Evolutionary conservation across 768 basidiomycete species (phyloP), one percentile per base, ranked within the genome.

Genomic region (Cyclocybe aegerita): DNA sequence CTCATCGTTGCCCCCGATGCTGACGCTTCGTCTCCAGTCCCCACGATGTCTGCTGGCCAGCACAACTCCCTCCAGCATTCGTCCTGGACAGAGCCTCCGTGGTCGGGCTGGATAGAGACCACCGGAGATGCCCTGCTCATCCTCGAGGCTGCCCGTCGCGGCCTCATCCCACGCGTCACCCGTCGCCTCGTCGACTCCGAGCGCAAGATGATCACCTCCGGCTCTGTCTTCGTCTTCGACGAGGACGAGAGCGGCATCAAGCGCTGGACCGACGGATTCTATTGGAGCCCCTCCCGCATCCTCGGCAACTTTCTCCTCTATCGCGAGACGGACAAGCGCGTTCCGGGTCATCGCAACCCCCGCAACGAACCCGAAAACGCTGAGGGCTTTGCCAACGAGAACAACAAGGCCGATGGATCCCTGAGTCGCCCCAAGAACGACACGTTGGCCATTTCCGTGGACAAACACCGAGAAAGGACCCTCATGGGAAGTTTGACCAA

Each of bases 191-290:
- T 93, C 54, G 95, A 97, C 65, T 80, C 89, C 31, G 95, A 98
- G 68, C 82, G 93, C 50, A 87, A 84, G 62, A 91, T 96, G 86
- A 94, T 98, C 65, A 86, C 86, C 12, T 90, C 87, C 5, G 95
- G 95, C 49, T 90, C 89, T 6, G 93, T 98, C 9, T 98, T 98
- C 61, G 95, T 97, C 57, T 98, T 97, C 63, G 93, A 98, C 68
- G 95, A 97, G 74, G 88, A 93, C 61, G 93, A 96, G 71, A 93
- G 90, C 62, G 93, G 94, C 23, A 98, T 98, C 74, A 96, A 95
- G 73, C 81, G 95, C 39, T 97, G 94, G 91, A 98, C 95, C 1
- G 95, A 98, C 70, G 93, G 94, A n/a, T 86, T 90, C 65, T 88
- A 89, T 65, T 97, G 95, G 95, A 90, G 88, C 58, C 95, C 95